A percentile compares a stretch with the other conserved stretches of the same genome.
Conservation (phyloP, 148 eudicot species). For the Bassia scoparia region DNA sequence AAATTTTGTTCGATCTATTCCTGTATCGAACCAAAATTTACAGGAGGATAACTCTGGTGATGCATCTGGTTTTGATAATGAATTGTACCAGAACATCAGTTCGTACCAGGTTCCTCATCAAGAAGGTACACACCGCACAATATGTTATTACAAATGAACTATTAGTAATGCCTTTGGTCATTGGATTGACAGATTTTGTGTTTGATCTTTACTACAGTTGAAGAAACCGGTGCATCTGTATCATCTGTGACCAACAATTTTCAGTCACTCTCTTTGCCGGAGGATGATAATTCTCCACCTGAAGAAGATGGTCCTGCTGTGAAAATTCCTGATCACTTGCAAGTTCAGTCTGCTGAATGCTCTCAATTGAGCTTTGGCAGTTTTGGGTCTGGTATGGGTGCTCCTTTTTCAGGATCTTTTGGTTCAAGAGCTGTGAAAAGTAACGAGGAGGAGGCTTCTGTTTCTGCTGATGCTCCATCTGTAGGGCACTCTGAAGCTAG, state of each 20-base stretch:
- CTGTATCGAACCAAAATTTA: slow-evolving; percentile 39
- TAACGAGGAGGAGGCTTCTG: slow-evolving; percentile 46
- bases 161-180: background rate
- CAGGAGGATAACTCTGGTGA: slow-evolving; percentile 46
- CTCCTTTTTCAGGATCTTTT: slow-evolving; percentile 48
- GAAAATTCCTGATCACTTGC: slow-evolving; percentile 78
- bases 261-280: slow-evolving; percentile 56
- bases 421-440: slow-evolving; percentile 40
- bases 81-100: slow-evolving; percentile 42
- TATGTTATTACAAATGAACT: background rate
- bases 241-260: slow-evolving; percentile 62
- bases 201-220: slow-evolving; percentile 20
- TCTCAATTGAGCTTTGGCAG: slow-evolving; percentile 94
- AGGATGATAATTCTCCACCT: slow-evolving; percentile 39
- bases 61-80: slow-evolving; percentile 53
- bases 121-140: slow-evolving; percentile 45
- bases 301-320: slow-evolving; percentile 75
- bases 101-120: slow-evolving; percentile 48
- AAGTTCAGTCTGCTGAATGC: slow-evolving; percentile 70
- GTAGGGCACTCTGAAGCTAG: slow-evolving; percentile 57
- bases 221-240: slow-evolving; percentile 37
- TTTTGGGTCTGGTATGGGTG: slow-evolving; percentile 57
- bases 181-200: background rate
- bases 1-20: slow-evolving; percentile 37
- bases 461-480: slow-evolving; percentile 46